Evolutionary conservation across 306 rosid genomes (phyloP), one percentile per base, ranked within the genome.

Genomic region (Macrotyloma uniflorum): DNA sequence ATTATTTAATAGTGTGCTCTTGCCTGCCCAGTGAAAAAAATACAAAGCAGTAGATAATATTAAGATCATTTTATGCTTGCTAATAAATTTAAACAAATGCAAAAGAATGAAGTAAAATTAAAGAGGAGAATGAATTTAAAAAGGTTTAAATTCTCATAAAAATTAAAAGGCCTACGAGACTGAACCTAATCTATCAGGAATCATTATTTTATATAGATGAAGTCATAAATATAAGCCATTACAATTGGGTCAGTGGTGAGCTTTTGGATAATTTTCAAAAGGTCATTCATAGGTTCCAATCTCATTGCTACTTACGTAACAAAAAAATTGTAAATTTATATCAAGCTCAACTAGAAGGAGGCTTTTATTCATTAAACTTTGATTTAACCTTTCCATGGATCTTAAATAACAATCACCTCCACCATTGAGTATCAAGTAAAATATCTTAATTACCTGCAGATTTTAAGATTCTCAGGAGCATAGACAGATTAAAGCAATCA

Each of bases 1-100:
- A 74, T 93, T 19, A 75, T 96, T 96, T 80, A 96, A 78, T 38
- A 96, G 85, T 0, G 99, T 96, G 80, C 99, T 96, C 90, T 96
- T 96, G 59, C 99, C 99, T 96, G 93, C 74, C 50, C 81, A 77
- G 33, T 77, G 76, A 72, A 80, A 55, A 38, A 38, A 83, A 58
- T 63, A 79, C 16, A 46, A 26, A 20, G 54, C 33, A 6, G 71
- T 54, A 64, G 77, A 73, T 43, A 18, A 38, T 22, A 12, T 30
- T 54, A 62, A 74, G 16, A 63, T 30, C n/a, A 63, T 46, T 49
- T 18, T 51, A 23, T 38, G 43, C 3, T 38, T 38, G 15, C 40
- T n/a, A 15, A 74, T 58, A 67, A 3, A 50, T 75, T 79, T 38
- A 38, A 50, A 63, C 22, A 76, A 65, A 45, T 57, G 30, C 19